Conservation (phyloP, 345 rosid genomes). For the Citrus reticulata region DNA sequence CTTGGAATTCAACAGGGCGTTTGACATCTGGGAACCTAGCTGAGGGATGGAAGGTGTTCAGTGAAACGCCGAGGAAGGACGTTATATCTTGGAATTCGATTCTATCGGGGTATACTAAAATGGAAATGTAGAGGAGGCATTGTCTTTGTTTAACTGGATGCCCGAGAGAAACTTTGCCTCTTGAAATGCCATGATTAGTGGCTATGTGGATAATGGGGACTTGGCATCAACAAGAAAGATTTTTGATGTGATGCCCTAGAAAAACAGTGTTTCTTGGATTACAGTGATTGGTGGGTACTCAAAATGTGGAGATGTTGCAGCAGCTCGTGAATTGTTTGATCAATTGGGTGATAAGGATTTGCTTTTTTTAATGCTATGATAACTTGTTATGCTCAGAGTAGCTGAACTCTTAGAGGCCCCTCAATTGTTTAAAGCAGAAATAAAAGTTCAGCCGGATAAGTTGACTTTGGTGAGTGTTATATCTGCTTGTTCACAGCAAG, state of each 20-base stretch:
- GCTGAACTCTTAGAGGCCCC: slow-evolving; percentile 44
- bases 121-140: slow-evolving; percentile 42
- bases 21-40: slow-evolving; percentile 39
- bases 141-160: slow-evolving; percentile 48
- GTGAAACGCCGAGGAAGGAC: slow-evolving; percentile 53
- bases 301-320: slow-evolving; percentile 45
- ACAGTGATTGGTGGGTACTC: slow-evolving; percentile 69
- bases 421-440: slow-evolving; percentile 34
- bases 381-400: slow-evolving; percentile 64
- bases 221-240: slow-evolving; percentile 41
- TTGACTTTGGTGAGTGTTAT: slow-evolving; percentile 57
- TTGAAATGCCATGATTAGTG: slow-evolving; percentile 70
- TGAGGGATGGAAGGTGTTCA: slow-evolving; percentile 47
- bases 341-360: slow-evolving; percentile 42
- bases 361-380: slow-evolving; percentile 57
- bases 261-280: slow-evolving; percentile 47
- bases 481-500: slow-evolving; percentile 60
- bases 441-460: slow-evolving; percentile 43
- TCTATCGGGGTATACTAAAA: slow-evolving; percentile 51
- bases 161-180: slow-evolving; percentile 57
- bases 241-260: slow-evolving; percentile 50
- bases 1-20: slow-evolving; percentile 75
- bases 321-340: slow-evolving; percentile 50
- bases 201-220: slow-evolving; percentile 40
- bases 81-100: slow-evolving; percentile 64